phyloP scores from a whole-genome alignment of 2,329 filamentous ascomycete genomes.

The Botryotinia convoluta region DNA sequence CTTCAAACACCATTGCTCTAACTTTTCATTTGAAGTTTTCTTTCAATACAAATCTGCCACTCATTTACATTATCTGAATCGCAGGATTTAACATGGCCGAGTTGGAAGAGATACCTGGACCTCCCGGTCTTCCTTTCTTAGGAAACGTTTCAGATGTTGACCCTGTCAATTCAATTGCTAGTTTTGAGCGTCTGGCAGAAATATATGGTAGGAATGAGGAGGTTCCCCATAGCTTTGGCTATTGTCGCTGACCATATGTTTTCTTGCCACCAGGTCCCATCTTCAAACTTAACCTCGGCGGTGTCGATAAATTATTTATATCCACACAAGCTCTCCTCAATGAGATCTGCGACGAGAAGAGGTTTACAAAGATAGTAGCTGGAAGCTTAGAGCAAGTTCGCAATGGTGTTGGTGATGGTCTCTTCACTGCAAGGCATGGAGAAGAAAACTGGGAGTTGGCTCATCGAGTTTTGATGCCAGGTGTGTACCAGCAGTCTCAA shows the following conservation, averaged over 20 bases:
- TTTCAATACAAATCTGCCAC: not conserved
- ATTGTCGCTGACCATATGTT: not conserved
- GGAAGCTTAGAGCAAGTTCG: constrained; percentile 54
- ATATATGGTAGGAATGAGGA: constrained; percentile 54
- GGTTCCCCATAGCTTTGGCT: not conserved
- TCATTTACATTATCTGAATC: not conserved
- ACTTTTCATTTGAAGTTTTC: not conserved
- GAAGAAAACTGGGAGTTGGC: constrained; percentile 66
- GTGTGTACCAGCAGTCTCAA: constrained; percentile 1
- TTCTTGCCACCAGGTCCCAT: constrained; percentile 44
- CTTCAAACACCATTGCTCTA: not conserved
- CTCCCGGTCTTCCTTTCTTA: constrained; percentile 25
- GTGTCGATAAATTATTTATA: constrained; percentile 48
- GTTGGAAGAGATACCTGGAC: constrained; percentile 25
- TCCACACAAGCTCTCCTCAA: constrained; percentile 56
- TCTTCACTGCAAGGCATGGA: constrained; percentile 57
- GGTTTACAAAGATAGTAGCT: constrained; percentile 59
- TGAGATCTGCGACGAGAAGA: constrained; percentile 60
- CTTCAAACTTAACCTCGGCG: constrained; percentile 53
- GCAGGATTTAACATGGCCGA: constrained; percentile 22
- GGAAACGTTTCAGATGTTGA: constrained; percentile 58
- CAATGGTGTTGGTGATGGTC: constrained; percentile 59
- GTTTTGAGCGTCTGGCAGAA: constrained; percentile 57
- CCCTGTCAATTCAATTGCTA: constrained; percentile 53
- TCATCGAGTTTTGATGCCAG: constrained; percentile 60